phyloP scores from a whole-genome alignment of 306 rosid genomes.

The Nissolia schottii region DNA sequence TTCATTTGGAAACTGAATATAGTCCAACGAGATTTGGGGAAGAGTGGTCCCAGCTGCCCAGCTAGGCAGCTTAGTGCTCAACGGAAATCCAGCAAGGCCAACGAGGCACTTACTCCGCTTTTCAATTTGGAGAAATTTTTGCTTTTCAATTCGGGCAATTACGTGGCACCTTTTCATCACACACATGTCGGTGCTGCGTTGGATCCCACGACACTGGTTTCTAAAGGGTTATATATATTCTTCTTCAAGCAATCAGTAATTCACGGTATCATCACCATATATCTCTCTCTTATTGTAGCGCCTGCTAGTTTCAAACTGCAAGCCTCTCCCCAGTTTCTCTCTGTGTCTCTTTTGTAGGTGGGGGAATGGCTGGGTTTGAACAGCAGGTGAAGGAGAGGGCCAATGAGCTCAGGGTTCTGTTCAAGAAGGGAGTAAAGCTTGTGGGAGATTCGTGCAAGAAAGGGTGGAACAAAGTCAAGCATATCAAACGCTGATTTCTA shows the following conservation, averaged over 20 bases:
- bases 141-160: too few relatives aligned
- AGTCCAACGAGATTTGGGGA: too few relatives aligned
- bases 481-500: constrained; percentile 36
- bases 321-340: neutral
- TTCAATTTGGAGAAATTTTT: too few relatives aligned
- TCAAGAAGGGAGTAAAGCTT: constrained; percentile 57
- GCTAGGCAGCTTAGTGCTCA: neutral
- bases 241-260: too few relatives aligned
- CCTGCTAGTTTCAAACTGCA: neutral
- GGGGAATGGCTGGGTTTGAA: constrained; percentile 54
- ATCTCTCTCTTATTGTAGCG: neutral
- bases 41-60: too few relatives aligned
- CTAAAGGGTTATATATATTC: neutral
- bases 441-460: constrained; percentile 77
- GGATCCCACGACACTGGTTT: constrained; percentile 42
- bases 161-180: neutral
- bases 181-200: constrained; percentile 40
- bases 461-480: constrained; percentile 71
- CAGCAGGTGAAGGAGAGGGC: constrained; percentile 56
- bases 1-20: too few relatives aligned
- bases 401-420: constrained; percentile 39
- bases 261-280: neutral
- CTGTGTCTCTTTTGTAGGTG: neutral
- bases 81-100: neutral
- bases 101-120: neutral